Evolutionary conservation across 108 stramenopile genomes (phyloP).

Genomic region (Asterionellopsis glacialis): DNA sequence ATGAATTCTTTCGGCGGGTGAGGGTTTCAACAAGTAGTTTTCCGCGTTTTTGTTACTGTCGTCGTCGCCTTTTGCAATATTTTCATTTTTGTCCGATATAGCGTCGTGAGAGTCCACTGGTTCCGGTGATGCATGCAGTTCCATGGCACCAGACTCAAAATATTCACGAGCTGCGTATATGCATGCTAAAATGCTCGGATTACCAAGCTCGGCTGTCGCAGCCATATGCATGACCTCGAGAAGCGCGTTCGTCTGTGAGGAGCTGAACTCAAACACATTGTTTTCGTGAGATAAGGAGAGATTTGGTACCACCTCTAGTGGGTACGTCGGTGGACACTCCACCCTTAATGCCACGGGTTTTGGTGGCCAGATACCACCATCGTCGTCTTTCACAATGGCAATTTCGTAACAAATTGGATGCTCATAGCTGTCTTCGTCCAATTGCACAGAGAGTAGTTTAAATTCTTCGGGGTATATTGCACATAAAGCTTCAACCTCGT

Average conservation of each 20-base stretch:
- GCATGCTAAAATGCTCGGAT: conserved; percentile 63
- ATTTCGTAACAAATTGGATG: conserved; percentile 65
- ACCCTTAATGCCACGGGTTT: conserved; percentile 51
- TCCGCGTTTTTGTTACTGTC: not conserved
- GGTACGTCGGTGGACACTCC: conserved; percentile 60
- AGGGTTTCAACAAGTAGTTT: conserved; percentile 12
- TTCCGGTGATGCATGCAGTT: not conserved
- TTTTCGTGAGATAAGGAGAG: conserved; percentile 56
- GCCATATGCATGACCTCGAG: conserved; percentile 33
- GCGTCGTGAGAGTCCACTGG: not conserved
- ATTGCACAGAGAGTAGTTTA: conserved; percentile 28
- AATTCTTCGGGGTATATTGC: conserved; percentile 76
- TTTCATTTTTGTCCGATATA: no score
- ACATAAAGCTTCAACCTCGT: conserved; percentile 64
- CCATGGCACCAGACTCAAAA: conserved; percentile 34
- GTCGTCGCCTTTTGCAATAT: no score
- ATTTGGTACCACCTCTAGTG: conserved; percentile 37
- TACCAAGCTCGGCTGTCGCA: conserved; percentile 47
- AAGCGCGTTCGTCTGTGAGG: conserved; percentile 18
- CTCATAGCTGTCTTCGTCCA: conserved; percentile 23
- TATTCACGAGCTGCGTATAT: conserved; percentile 61
- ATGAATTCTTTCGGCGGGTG: conserved; percentile 36
- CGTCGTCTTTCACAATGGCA: conserved; percentile 34
- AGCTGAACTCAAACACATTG: conserved; percentile 64
- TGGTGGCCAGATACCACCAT: conserved; percentile 54